Base-by-base conservation (phyloP, 2,329 filamentous ascomycete species). In the Clathrospora elynae region DNA sequence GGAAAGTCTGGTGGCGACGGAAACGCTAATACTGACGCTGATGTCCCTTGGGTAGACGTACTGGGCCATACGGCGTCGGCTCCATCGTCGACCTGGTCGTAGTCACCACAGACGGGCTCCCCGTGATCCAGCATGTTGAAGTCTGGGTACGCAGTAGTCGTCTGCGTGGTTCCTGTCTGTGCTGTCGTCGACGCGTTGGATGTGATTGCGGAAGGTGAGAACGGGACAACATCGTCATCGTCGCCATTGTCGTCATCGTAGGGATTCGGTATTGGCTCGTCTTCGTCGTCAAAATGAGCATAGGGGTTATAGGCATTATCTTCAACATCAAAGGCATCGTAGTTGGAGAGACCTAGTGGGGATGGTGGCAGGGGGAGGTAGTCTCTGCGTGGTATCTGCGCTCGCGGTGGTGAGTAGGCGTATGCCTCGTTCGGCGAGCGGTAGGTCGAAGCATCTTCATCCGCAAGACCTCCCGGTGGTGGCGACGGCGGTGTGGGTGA, bases 281-380 rank as follows among this genome's bases (percentile, higher is more conserved):
- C 60, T 8, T 63, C 62, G 9, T 65, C 62, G 32, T 70, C 66
- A 1, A 68, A 32, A 33, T 64, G 56, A 5, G 58, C 46, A 35
- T 70, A 68, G 4, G 46, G 51, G 36, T 68, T 57, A 0, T 55
- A 49, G 6, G 55, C 42, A 13, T 63, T 57, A 13, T 69, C 68
- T 26, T 74, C 70, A 2, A 60, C 37, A 35, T 74, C 72, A 17
- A 75, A 62, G 7, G 68, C 68, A 42, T 74, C 73, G 51, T 74
- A 75, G 44, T 73, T 73, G n/a, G 66, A 72, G 2, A 73, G 54
- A 3, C 70, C 66, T 7, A 73, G 59, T 2, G 71, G 70, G 2
- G 69, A 71, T 1, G 69, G 67, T 7, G 66, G 63, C 4, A 67
- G 49, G 0, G 71, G 67, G 6, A 64, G 42, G 42, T 68, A 66